Evolutionary conservation across 495 filamentous ascomycete genomes (phyloP), one percentile per base, ranked within the genome.

Genomic region (Xylona heveae): DNA sequence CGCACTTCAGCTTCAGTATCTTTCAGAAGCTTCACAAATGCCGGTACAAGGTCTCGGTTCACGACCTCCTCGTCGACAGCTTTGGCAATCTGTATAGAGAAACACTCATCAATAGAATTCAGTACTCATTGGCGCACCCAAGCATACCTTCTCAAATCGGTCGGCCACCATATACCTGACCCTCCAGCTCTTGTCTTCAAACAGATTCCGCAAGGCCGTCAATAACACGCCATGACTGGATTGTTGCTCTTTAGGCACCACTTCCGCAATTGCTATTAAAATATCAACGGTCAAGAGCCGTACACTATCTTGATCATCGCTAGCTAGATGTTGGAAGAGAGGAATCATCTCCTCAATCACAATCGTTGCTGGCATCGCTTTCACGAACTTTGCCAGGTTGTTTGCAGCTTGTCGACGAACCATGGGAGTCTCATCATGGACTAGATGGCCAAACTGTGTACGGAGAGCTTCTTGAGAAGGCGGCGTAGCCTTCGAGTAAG

Each of bases 81-180:
- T 62, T 92, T 93, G 28, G 88, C 88, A 44, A 97, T 84, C 83
- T 94, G 30, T 19, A 17, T 14, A 10, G 12, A 39, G 22, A 12
- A 37, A 36, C 10, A 13, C 5, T 19, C 2, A 23, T 24, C 5
- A 19, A 26, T 21, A 23, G 22, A 18, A 33, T 17, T 5, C 34
- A 17, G 5, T 22, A 12, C 19, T 15, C 15, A 35, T 24, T 23
- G 6, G 8, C 19, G 14, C 10, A 3, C 15, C 3, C 23, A 19
- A n/a, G 30, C 47, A 24, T 48, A 84, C 84, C 79, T 95, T 95
- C 53, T 95, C 88, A 46, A 91, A 97, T 54, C 82, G 66, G 53
- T 97, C 88, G 19, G 90, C 88, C 37, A 97, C 90, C 90, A 95
- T 97, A 52, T 95, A 97, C 50, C 88, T 67, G 30, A 97, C 88